Conservation (phyloP, 345 rosid genomes). For the Rhizophora apiculata region DNA sequence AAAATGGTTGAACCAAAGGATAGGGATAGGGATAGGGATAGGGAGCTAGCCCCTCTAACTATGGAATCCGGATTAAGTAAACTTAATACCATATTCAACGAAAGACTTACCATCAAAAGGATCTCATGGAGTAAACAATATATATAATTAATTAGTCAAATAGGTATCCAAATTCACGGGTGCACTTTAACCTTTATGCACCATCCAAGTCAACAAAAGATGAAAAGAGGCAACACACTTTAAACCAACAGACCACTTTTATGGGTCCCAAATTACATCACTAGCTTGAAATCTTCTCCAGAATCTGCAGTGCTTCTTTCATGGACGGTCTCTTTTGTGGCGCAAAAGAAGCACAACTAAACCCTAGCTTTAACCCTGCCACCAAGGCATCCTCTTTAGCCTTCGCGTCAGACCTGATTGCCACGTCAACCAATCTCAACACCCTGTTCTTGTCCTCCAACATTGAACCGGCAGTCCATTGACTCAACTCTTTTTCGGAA, state of each 20-base stretch:
- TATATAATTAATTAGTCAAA: no score
- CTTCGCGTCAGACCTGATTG: slow-evolving; percentile 54
- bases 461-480: slow-evolving; percentile 35
- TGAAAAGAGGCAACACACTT: slow-evolving; percentile 23
- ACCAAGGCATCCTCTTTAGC: slow-evolving; percentile 47
- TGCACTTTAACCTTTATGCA: background rate
- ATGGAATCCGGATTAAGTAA: no score
- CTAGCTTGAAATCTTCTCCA: slow-evolving; percentile 46
- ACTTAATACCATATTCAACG: no score
- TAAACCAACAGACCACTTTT: slow-evolving; percentile 22
- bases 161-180: no score
- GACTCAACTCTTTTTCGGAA: slow-evolving; percentile 48
- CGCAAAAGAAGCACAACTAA: slow-evolving; percentile 55
- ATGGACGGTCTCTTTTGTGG: slow-evolving; percentile 83
- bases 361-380: slow-evolving; percentile 63
- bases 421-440: slow-evolving; percentile 57
- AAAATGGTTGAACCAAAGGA: no score
- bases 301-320: slow-evolving; percentile 68
- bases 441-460: slow-evolving; percentile 48
- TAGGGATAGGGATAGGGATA: no score
- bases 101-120: no score
- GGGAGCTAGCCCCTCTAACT: no score
- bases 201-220: slow-evolving; percentile 29
- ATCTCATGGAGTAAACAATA: no score
- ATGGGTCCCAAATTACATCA: slow-evolving; percentile 26